A percentile compares a stretch with the other conserved stretches of the same genome.
Conservation (phyloP, 1,284 basidiomycete species). For the Baeospora myosura region DNA sequence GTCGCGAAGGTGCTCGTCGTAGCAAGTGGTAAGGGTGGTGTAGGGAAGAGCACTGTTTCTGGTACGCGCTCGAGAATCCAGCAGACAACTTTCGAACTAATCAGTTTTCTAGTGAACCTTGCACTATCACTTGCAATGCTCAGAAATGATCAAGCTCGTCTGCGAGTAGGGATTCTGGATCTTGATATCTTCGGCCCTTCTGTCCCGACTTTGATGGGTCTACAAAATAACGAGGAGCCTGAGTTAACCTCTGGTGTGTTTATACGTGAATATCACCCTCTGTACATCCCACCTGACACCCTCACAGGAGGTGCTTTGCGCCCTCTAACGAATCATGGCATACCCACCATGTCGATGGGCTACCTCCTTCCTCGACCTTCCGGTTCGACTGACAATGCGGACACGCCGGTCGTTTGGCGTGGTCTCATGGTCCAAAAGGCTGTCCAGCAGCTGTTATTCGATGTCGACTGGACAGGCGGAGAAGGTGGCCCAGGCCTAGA, state of each 20-base stretch:
- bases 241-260: conserved; percentile 65
- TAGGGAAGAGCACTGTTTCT: conserved; percentile 93
- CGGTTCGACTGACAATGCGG: conserved; percentile 39
- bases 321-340: conserved; percentile 83
- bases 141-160: conserved; percentile 27
- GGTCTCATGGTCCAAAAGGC: conserved; percentile 99
- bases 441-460: conserved; percentile 92
- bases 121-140: conserved; percentile 66
- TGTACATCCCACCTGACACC: no score
- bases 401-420: conserved; percentile 88
- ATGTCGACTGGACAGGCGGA: conserved; percentile 81
- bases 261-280: not conserved
- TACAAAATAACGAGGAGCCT: conserved; percentile 78
- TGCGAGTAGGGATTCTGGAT: conserved; percentile 84
- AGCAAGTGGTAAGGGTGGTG: conserved; percentile 93
- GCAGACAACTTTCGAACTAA: not conserved
- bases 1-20: conserved; percentile 77
- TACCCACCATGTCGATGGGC: conserved; percentile 97
- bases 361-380: conserved; percentile 60
- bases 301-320: conserved; percentile 67
- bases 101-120: conserved; percentile 61
- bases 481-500: conserved; percentile 54
- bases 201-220: conserved; percentile 91
- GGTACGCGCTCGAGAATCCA: conserved; percentile 53
- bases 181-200: conserved; percentile 96